A percentile compares a stretch with the other conserved stretches of the same genome.
Evolutionary conservation across 257 asterid species (phyloP).

Genomic region (Eustoma russellianum): DNA sequence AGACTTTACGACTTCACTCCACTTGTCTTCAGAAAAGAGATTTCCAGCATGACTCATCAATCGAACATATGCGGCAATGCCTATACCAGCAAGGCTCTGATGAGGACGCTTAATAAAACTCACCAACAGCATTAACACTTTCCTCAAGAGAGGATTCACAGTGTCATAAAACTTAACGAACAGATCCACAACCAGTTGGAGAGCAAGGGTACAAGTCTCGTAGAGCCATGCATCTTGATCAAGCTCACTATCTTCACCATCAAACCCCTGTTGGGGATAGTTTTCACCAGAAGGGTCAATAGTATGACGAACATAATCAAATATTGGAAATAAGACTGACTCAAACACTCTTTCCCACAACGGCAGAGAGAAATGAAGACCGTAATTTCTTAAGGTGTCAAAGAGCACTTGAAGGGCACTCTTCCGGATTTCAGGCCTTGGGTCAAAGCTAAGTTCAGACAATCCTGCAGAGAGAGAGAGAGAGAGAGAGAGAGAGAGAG

Average conservation of each 20-base stretch:
- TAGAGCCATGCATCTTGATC: constrained; percentile 98
- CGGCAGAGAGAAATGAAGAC: constrained; percentile 83
- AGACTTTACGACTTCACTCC: constrained; percentile 84
- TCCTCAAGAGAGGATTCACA: constrained; percentile 82
- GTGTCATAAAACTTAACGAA: constrained; percentile 89
- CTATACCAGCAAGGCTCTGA: constrained; percentile 96
- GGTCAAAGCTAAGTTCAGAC: constrained; percentile 96
- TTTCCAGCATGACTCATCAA: constrained; percentile 95
- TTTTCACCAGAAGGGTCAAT: constrained; percentile 77
- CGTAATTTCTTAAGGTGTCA: constrained; percentile 87
- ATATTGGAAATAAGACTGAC: constrained; percentile 87
- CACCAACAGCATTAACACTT: constrained; percentile 73
- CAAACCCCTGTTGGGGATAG: constrained; percentile 33
- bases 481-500: constrained; percentile 5
- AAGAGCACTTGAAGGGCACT: constrained; percentile 88
- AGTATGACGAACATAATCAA: constrained; percentile 87
- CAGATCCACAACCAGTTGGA: constrained; percentile 95
- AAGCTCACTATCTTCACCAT: constrained; percentile 56
- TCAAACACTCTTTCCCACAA: constrained; percentile 98
- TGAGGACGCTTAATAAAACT: constrained; percentile 95
- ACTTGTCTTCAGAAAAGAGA: constrained; percentile 84
- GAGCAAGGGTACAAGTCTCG: constrained; percentile 96
- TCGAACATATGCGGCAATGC: constrained; percentile 99
- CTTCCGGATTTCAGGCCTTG: constrained; percentile 91
- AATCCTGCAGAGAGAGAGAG: constrained; percentile 48